phyloP scores from a whole-genome alignment of 2,329 filamentous ascomycete genomes.

The Talaromyces sp. region DNA sequence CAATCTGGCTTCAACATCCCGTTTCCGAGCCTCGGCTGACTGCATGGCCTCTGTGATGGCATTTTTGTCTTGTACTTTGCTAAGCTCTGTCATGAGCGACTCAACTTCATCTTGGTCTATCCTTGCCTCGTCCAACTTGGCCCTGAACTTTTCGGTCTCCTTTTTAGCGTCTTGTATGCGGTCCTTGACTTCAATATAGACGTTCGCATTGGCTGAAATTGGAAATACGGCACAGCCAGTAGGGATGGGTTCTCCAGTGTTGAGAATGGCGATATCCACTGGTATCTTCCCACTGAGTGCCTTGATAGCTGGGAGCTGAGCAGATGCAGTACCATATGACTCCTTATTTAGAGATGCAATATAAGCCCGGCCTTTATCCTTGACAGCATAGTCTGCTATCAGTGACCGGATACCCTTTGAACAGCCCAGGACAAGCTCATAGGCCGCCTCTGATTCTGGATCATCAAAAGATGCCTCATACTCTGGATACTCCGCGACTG shows the following conservation, averaged over 20 bases:
- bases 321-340: background rate
- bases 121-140: constrained; percentile 1
- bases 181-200: constrained; percentile 64
- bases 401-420: constrained; percentile 61
- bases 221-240: constrained; percentile 73
- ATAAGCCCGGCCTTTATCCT: background rate
- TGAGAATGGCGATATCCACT: constrained; percentile 3
- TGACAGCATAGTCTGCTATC: constrained; percentile 30
- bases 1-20: background rate
- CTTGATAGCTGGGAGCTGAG: background rate
- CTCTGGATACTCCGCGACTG: constrained; percentile 53
- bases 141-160: constrained; percentile 7
- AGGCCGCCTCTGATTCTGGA: constrained; percentile 49
- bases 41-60: background rate
- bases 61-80: background rate
- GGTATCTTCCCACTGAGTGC: background rate
- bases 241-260: constrained; percentile 36
- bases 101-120: background rate
- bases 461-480: constrained; percentile 50
- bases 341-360: background rate
- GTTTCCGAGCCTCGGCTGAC: background rate
- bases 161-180: background rate
- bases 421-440: constrained; percentile 56
- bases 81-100: background rate
- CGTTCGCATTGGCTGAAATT: constrained; percentile 66